Base-by-base conservation (phyloP, 177 flowering plant genomes). In the Telopea speciosissima region DNA sequence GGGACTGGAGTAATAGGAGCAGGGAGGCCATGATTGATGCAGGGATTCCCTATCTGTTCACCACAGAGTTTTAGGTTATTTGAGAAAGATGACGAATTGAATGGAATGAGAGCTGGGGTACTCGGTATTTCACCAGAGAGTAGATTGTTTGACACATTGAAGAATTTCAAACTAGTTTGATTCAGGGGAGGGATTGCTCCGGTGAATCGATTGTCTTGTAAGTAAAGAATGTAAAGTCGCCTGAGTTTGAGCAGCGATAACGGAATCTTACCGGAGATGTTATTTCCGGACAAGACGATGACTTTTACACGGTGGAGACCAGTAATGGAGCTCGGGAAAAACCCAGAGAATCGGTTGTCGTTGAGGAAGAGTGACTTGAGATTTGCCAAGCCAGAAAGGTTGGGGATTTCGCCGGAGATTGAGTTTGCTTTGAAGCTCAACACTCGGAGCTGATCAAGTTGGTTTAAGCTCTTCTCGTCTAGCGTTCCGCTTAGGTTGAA, bases 391-490 rank as follows among this genome's bases (percentile, higher is more conserved):
- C 87, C 87, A 25, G 90, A 84, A 45, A 94, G 85, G 54, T 83
- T 66, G 5, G 97, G 98, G 78, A 90, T 83, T 70, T 72, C 70
- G 31, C 92, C 97, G 7, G 90, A 84, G 24, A 93, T 42, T 9
- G 88, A 85, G 81, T 93, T 93, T 1, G 81, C 83, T 73, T 90
- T 91, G 80, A 95, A 84, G 75, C 97, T 92, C 24, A 94, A 65
- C 1, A 92, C 97, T 0, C 99, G 78, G 49, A 94, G 85, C 72
- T 92, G 93, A 75, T 92, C 96, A 40, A 94, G 81, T 40, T 74
- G 80, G 72, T 83, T 83, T 60, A 94, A 69, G 70, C 68, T 78
- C 60, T 71, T 70, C 42, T 67, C 79, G 24, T 87, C 83, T 5
- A 94, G 66, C 28, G 72, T 74, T 11, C 97, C 97, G 16, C 36